Conservation (phyloP, 148 eudicot species). For the Fagopyrum tataricum region DNA sequence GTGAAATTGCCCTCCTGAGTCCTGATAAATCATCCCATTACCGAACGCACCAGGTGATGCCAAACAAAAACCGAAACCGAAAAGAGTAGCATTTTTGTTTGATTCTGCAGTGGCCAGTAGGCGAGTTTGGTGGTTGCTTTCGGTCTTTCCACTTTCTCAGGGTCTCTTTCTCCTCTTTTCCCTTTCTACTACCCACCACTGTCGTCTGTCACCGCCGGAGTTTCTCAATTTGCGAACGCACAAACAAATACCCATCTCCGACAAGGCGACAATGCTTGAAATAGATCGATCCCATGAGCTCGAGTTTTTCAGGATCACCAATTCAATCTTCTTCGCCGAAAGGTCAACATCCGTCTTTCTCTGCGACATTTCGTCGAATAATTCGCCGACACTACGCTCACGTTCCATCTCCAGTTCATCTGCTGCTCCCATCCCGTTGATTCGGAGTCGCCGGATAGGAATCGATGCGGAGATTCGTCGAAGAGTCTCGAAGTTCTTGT, state of each 20-base stretch:
- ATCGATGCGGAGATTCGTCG: conserved; percentile 20
- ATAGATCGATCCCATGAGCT: conserved; percentile 16
- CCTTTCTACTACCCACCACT: background rate
- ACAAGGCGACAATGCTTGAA: conserved; percentile 34
- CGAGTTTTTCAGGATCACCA: conserved; percentile 26
- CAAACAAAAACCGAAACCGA: too few species aligned
- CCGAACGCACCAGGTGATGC: too few species aligned
- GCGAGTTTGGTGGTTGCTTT: too few species aligned
- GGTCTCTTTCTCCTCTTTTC: too few species aligned
- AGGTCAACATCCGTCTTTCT: conserved; percentile 23
- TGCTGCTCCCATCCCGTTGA: conserved; percentile 10
- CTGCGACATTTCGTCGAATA: conserved; percentile 30
- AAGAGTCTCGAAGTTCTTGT: conserved; percentile 33
- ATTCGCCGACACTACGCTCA: conserved; percentile 15
- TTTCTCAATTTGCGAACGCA: background rate
- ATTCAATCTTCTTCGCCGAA: conserved; percentile 32
- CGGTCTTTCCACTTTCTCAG: background rate
- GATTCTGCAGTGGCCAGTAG: too few species aligned
- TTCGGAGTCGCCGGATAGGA: conserved; percentile 12
- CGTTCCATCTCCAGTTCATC: conserved; percentile 16
- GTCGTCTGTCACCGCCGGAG: background rate
- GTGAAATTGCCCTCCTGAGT: too few species aligned
- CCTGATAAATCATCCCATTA: too few species aligned
- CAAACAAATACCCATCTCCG: background rate
- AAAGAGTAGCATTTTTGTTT: too few species aligned